phyloP scores from a whole-genome alignment of 768 basidiomycete genomes.

The Psilocybe subaeruginosa region DNA sequence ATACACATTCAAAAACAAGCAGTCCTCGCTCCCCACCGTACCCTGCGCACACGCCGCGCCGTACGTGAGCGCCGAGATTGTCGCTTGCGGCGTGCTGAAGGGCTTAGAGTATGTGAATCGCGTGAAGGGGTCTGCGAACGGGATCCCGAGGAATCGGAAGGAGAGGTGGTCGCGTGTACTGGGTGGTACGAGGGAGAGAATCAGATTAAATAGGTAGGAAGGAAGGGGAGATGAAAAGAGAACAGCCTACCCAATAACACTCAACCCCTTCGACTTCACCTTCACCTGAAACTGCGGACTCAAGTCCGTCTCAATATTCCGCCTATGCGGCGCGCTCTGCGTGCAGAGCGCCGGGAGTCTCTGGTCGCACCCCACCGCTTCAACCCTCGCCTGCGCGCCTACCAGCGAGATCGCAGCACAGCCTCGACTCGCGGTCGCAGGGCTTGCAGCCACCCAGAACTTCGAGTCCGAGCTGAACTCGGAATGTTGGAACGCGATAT shows the following conservation, averaged over 20 bases:
- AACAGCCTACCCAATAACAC: conserved; percentile 24
- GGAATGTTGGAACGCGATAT: conserved; percentile 13
- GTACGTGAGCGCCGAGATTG: conserved; percentile 32
- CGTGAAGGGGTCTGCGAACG: conserved; percentile 45
- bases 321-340: conserved; percentile 31
- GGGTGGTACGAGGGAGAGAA: not conserved
- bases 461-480: conserved; percentile 7
- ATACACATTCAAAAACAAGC: conserved; percentile 50
- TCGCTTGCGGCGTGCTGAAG: conserved; percentile 26
- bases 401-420: conserved; percentile 23
- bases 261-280: conserved; percentile 26
- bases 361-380: conserved; percentile 19
- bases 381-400: conserved; percentile 8
- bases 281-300: conserved; percentile 26
- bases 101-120: conserved; percentile 46
- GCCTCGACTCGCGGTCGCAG: not conserved
- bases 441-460: conserved; percentile 22
- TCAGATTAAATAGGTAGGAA: not conserved
- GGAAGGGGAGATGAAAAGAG: not conserved
- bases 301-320: conserved; percentile 25
- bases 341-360: conserved; percentile 29
- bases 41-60: conserved; percentile 36
- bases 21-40: conserved; percentile 38
- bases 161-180: conserved; percentile 50
- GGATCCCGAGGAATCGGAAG: conserved; percentile 56